Base-by-base conservation (phyloP, 2,329 filamentous ascomycete species). In the Albophoma yamanashiensis region DNA sequence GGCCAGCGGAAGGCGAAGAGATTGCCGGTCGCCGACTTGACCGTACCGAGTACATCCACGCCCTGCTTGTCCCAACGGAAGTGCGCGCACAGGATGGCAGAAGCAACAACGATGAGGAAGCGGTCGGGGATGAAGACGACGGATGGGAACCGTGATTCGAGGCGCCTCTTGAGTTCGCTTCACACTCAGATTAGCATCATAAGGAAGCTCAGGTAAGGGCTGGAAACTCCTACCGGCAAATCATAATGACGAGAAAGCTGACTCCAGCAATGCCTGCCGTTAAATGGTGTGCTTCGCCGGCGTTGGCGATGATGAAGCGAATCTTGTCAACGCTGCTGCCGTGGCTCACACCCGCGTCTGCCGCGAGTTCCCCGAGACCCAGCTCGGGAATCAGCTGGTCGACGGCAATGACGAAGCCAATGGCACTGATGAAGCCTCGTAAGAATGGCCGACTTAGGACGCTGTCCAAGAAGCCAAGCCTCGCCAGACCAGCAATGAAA, bases 341-440 rank as follows among this genome's bases (percentile, higher is more conserved):
- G 69, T 97, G 93, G 52, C 84, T 83, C 2, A 92, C 83, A n/a
- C 83, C 81, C 2, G 73, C 70, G 20, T 87, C 75, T 58, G 84
- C 85, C 0, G 92, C 90, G 22, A 85, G 74, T 1, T 80, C 76
- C 43, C 80, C 81, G 27, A 99, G 80, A 0, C 94, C 94, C 67
- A 96, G 82, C 73, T 97, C 92, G 0, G 93, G 92, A 58, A 97
- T 89, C 53, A 96, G 78, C 74, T 99, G 94, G 72, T 97, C 94
- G 42, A 97, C 91, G 45, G 95, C 86, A 70, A 99, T 97, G 64
- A 97, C 92, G 60, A 97, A 90, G 56, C 94, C 94, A 70, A 99
- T 95, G 57, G 94, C 94, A 60, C 91, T 96, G 74, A 99, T 97
- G 76, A 99, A 99, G 0, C 94, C 94, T 62, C 94, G 82, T 60